phyloP scores from a whole-genome alignment of 306 rosid genomes.

The Gynostemma pentaphyllum region DNA sequence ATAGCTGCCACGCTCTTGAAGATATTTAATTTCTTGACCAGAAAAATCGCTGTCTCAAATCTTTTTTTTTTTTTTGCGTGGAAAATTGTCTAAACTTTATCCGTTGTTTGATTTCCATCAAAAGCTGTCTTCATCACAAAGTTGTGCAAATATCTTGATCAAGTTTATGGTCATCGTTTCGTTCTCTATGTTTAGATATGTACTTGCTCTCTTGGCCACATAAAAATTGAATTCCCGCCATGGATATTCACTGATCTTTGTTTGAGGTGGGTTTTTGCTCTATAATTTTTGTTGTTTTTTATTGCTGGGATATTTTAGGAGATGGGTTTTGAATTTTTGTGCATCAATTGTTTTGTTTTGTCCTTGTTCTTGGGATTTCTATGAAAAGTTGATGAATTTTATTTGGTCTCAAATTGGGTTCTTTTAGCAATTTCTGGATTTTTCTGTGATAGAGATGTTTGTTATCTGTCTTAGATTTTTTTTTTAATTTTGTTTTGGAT shows the following conservation, averaged over 20 bases:
- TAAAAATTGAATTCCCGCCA: neutral
- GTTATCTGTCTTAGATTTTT: conserved; percentile 2
- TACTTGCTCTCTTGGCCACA: neutral
- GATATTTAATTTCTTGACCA: neutral
- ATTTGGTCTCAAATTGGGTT: conserved; percentile 7
- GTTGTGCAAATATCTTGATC: conserved; percentile 5
- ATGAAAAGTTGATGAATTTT: conserved; percentile 12
- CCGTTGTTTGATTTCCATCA: neutral
- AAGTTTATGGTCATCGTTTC: conserved; percentile 2
- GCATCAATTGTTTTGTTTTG: neutral
- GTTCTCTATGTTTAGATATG: neutral
- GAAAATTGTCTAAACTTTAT: neutral
- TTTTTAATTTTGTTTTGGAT: neutral
- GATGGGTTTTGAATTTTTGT: neutral
- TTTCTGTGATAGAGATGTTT: conserved; percentile 10
- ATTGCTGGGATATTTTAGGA: neutral
- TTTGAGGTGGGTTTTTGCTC: conserved; percentile 3
- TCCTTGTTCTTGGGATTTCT: neutral
- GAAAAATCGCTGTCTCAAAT: neutral
- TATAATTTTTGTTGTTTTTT: neutral
- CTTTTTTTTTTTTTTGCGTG: neutral
- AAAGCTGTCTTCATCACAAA: neutral
- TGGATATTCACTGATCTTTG: neutral
- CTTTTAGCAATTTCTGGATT: conserved; percentile 20
- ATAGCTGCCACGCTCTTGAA: no score